phyloP scores from a whole-genome alignment of 2,329 filamentous ascomycete species.

The Fusarium pseudonygamai region DNA sequence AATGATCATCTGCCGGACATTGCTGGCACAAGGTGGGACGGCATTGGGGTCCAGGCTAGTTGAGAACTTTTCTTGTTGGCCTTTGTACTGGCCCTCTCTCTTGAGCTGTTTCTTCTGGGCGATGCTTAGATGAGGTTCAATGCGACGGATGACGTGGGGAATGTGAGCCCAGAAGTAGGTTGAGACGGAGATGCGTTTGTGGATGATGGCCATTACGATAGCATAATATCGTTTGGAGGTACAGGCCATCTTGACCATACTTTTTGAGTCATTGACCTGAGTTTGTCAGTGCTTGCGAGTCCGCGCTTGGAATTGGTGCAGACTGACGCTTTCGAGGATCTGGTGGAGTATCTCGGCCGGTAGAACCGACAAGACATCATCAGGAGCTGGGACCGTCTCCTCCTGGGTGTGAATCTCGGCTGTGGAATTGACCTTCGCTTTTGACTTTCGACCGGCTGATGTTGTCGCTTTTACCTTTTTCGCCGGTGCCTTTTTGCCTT shows the following conservation, averaged over 20 bases:
- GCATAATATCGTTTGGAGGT: constrained; percentile 9
- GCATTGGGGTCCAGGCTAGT: background rate
- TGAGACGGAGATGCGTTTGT: background rate
- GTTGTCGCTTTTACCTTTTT: background rate
- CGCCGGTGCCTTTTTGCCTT: background rate
- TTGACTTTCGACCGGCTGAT: accelerated
- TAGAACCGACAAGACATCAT: background rate
- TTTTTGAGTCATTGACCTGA: background rate
- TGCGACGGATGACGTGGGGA: background rate
- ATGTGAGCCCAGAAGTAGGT: background rate
- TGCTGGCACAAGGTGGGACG: background rate
- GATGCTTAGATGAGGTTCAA: constrained; percentile 9
- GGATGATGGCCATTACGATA: background rate
- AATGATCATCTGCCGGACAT: constrained; percentile 8
- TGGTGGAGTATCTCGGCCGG: background rate
- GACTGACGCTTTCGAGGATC: background rate
- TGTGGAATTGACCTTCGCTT: accelerated
- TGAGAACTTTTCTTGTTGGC: background rate
- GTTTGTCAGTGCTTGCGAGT: accelerated
- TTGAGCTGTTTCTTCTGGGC: constrained; percentile 6
- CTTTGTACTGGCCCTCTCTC: background rate
- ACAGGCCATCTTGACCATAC: background rate
- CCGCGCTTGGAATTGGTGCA: accelerated
- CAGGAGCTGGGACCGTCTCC: background rate
- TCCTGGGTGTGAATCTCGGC: accelerated